Evolutionary conservation across 2,329 filamentous ascomycete genomes (phyloP).

Genomic region (Thyridium curvatum): DNA sequence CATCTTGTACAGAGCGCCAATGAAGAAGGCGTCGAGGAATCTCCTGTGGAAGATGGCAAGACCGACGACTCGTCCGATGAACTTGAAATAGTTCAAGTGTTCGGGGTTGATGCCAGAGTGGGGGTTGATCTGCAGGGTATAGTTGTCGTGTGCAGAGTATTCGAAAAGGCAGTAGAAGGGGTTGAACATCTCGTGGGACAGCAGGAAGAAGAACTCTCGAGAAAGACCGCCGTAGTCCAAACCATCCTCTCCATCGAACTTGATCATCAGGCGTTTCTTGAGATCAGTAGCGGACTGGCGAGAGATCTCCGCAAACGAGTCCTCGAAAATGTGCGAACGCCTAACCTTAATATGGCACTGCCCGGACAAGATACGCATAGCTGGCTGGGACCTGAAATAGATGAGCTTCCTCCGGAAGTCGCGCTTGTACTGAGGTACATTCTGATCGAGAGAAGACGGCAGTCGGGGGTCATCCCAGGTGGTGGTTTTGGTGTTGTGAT

Average conservation of each 20-base stretch:
- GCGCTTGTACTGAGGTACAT: conserved; percentile 98
- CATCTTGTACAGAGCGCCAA: conserved; percentile 99
- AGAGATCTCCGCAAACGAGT: conserved; percentile 98
- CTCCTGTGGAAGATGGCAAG: conserved; percentile 96
- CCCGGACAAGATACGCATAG: conserved; percentile 87
- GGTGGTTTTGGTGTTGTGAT: conserved; percentile 99
- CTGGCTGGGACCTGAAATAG: conserved; percentile 97
- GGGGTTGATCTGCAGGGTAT: conserved; percentile 98
- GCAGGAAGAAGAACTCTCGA: conserved; percentile 97
- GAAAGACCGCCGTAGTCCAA: conserved; percentile 97
- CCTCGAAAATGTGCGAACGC: conserved; percentile 95
- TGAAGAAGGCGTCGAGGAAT: conserved; percentile 98
- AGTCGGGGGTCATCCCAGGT: conserved; percentile 97
- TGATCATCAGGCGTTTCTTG: conserved; percentile 99
- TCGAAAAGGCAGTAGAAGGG: conserved; percentile 99
- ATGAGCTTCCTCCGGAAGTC: conserved; percentile 97
- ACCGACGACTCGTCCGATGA: conserved; percentile 95
- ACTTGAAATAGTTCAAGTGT: conserved; percentile 99
- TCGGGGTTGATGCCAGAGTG: conserved; percentile 99
- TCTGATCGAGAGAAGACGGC: conserved; percentile 93
- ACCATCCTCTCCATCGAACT: conserved; percentile 97
- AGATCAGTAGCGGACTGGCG: conserved; percentile 90
- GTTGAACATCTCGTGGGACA: conserved; percentile 99
- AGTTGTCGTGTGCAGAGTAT: conserved; percentile 99
- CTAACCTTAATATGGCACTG: conserved; percentile 98